Conservation (phyloP, 441 rosid genomes). For the Raphanus hybrid region DNA sequence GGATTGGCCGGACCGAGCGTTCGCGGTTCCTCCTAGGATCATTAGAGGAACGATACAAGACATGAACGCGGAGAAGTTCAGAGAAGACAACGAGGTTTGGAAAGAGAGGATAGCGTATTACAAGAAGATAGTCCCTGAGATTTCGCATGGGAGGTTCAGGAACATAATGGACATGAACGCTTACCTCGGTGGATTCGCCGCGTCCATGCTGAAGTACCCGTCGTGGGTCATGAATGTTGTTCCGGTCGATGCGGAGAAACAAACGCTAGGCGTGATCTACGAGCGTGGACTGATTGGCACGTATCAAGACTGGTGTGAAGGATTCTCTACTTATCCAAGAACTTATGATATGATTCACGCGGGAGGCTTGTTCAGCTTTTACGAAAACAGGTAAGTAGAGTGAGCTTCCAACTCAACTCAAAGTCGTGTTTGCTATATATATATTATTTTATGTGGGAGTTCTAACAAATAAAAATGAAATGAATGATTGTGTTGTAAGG, state of each 20-base stretch:
- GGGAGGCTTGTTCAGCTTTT: conserved; percentile 70
- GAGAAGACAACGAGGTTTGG: conserved; percentile 75
- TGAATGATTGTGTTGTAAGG: conserved; percentile 46
- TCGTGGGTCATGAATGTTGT: conserved; percentile 50
- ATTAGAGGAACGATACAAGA: conserved; percentile 66
- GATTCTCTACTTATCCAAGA: conserved; percentile 72
- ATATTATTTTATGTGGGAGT: not conserved
- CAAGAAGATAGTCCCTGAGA: conserved; percentile 54
- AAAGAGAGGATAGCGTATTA: conserved; percentile 65
- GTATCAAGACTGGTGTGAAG: conserved; percentile 76
- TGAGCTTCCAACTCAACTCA: not conserved
- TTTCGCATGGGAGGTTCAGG: conserved; percentile 69
- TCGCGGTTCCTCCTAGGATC: conserved; percentile 80
- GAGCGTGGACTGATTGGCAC: conserved; percentile 70
- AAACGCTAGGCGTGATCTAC: conserved; percentile 50
- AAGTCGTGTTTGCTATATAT: not conserved
- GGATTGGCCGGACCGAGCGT: conserved; percentile 84
- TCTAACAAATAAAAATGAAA: not conserved
- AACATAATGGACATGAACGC: conserved; percentile 77
- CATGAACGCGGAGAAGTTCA: conserved; percentile 59
- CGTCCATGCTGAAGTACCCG: conserved; percentile 50
- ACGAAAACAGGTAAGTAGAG: conserved; percentile 67
- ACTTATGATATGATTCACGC: conserved; percentile 75
- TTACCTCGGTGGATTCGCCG: conserved; percentile 66
- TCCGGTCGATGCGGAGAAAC: conserved; percentile 28